A percentile compares a stretch with the other conserved stretches of the same genome.
phyloP scores from a whole-genome alignment of 83 land plant species.

The Picea abies region DNA sequence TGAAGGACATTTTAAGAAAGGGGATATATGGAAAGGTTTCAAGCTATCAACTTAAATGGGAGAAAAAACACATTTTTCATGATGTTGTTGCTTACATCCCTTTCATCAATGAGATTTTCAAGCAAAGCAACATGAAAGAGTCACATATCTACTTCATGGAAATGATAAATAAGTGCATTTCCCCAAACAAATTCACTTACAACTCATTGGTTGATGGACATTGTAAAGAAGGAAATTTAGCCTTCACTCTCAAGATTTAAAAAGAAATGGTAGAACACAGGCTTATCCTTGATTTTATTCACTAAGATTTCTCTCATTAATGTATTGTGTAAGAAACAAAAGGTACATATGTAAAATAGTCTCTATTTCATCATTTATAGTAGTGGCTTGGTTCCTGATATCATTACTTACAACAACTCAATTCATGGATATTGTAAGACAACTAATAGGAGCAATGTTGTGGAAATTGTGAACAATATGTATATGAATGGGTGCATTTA shows the following conservation, averaged over 20 bases:
- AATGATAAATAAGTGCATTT: constrained; percentile 49
- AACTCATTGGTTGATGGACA: constrained; percentile 62
- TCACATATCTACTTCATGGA: constrained; percentile 35
- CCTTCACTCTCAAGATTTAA: constrained; percentile 43
- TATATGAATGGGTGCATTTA: constrained; percentile 37
- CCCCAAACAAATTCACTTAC: constrained; percentile 63
- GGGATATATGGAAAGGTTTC: constrained; percentile 37
- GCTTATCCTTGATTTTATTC: constrained; percentile 52
- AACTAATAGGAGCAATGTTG: constrained; percentile 38
- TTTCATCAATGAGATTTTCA: constrained; percentile 54
- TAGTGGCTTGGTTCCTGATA: constrained; percentile 44
- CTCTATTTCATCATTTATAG: constrained; percentile 28
- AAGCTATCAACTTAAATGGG: constrained; percentile 53
- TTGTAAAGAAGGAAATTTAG: constrained; percentile 43
- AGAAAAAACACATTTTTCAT: constrained; percentile 26
- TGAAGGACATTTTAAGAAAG: constrained; percentile 41
- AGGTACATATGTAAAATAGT: constrained; percentile 40
- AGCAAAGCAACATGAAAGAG: constrained; percentile 28
- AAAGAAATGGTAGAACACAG: constrained; percentile 51
- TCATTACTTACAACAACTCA: constrained; percentile 63
- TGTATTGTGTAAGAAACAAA: constrained; percentile 57
- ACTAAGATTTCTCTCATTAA: constrained; percentile 54
- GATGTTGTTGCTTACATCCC: constrained; percentile 58
- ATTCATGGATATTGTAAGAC: constrained; percentile 51
- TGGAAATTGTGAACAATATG: constrained; percentile 38